Conservation (phyloP, 1,284 basidiomycete species). For the Lentinula novae-zelandiae region DNA sequence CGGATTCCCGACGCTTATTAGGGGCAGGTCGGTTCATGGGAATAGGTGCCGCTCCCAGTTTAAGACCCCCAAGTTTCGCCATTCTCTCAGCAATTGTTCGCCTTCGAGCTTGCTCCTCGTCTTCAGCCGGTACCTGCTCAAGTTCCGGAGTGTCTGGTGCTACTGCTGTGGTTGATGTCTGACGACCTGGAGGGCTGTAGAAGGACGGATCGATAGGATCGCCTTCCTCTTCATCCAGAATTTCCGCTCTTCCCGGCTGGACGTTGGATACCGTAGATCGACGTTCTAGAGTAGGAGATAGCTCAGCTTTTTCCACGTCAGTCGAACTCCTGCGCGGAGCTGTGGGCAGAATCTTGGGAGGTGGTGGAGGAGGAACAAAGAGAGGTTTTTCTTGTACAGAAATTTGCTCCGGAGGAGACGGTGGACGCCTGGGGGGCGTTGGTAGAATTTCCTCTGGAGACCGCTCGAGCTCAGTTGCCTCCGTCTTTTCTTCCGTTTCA, state of each 20-base stretch:
- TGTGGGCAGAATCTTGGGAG: not conserved
- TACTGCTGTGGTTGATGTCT: slow-evolving; percentile 20
- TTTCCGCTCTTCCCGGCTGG: slow-evolving; percentile 27
- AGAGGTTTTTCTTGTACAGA: slow-evolving; percentile 7
- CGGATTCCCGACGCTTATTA: slow-evolving; percentile 31
- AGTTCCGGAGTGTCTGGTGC: slow-evolving; percentile 1
- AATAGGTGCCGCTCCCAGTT: slow-evolving; percentile 57
- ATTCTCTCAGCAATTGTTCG: slow-evolving; percentile 73
- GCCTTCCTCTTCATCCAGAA: slow-evolving; percentile 58
- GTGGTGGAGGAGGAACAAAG: slow-evolving; percentile 13
- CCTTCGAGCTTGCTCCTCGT: slow-evolving; percentile 47
- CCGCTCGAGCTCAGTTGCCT: not conserved
- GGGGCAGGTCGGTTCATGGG: slow-evolving; percentile 34
- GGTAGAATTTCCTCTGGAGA: slow-evolving; percentile 12
- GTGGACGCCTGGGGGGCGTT: slow-evolving; percentile 12
- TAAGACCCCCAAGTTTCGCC: slow-evolving; percentile 73
- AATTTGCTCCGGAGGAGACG: not conserved
- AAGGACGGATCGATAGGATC: slow-evolving; percentile 67
- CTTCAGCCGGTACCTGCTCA: slow-evolving; percentile 31
- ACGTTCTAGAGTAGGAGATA: not conserved
- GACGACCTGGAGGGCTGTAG: slow-evolving; percentile 41
- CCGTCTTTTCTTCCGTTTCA: not conserved
- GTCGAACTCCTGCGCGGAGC: not conserved
- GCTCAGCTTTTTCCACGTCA: not conserved
- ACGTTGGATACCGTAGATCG: slow-evolving; percentile 6